Percentiles rank a stretch among this genome's conserved stretches.
Evolutionary conservation across 1,284 basidiomycete genomes (phyloP).

Genomic region (Erythrobasidium hasegawianum): DNA sequence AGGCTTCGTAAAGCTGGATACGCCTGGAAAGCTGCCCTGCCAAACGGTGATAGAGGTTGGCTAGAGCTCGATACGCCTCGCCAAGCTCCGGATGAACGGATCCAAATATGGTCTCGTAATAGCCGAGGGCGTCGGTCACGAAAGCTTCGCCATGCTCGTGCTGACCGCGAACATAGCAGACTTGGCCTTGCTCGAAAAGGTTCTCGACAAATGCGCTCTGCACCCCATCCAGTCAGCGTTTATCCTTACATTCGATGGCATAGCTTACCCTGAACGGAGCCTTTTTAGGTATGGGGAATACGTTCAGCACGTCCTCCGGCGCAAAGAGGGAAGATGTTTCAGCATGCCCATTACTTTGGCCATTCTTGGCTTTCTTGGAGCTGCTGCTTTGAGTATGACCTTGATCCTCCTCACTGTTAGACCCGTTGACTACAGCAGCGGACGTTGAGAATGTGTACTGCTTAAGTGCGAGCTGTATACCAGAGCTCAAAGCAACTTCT

Average conservation of each 20-base stretch:
- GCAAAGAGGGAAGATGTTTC: conserved; percentile 51
- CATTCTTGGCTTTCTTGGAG: conserved; percentile 7
- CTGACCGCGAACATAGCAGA: conserved; percentile 55
- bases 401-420: neutral
- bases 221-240: conserved; percentile 21
- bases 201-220: conserved; percentile 56
- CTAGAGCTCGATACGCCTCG: conserved; percentile 50
- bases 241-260: neutral
- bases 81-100: conserved; percentile 58
- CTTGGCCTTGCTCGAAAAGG: conserved; percentile 55
- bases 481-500: conserved; percentile 55
- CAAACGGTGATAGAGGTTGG: conserved; percentile 41
- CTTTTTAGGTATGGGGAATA: conserved; percentile 56
- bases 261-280: conserved; percentile 52
- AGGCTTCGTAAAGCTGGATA: conserved; percentile 28
- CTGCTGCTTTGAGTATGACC: conserved; percentile 14
- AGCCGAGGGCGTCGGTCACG: conserved; percentile 56
- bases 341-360: conserved; percentile 32
- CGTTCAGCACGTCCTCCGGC: conserved; percentile 56
- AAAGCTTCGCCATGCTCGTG: conserved; percentile 55
- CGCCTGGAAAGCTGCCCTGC: conserved; percentile 34
- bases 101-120: conserved; percentile 59
- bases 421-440: conserved; percentile 1
- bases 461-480: conserved; percentile 56
- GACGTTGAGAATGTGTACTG: conserved; percentile 53